phyloP scores from a whole-genome alignment of 768 basidiomycete genomes.

The Trametes gibbosa region DNA sequence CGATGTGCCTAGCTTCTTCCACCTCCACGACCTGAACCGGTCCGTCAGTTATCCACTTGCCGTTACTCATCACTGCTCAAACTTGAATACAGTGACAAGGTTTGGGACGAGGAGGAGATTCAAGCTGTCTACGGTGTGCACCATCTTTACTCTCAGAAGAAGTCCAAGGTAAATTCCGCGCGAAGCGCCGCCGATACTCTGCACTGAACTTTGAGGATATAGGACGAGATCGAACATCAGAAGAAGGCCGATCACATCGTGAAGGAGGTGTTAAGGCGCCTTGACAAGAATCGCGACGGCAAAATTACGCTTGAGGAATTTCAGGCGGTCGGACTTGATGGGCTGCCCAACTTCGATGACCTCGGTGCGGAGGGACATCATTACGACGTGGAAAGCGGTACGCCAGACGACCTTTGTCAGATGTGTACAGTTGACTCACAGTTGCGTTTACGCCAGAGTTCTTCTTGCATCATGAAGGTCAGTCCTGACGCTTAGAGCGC shows the following conservation, averaged over 20 bases:
- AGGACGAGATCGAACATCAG: slow-evolving; percentile 79
- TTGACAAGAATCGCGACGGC: slow-evolving; percentile 80
- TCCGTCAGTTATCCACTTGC: slow-evolving; percentile 29
- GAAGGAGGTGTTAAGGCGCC: slow-evolving; percentile 56
- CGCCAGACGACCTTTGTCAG: slow-evolving; percentile 26
- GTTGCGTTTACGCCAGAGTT: slow-evolving; percentile 54
- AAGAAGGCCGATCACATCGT: slow-evolving; percentile 81
- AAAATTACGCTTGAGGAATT: slow-evolving; percentile 69
- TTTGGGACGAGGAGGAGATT: slow-evolving; percentile 85
- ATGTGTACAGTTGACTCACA: not conserved
- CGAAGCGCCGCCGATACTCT: not conserved
- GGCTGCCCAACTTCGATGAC: slow-evolving; percentile 78
- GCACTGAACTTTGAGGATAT: not conserved
- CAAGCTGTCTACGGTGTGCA: slow-evolving; percentile 96
- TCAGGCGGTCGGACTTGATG: slow-evolving; percentile 64
- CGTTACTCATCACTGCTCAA: not conserved
- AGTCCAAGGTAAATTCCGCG: slow-evolving; percentile 55
- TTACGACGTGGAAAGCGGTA: slow-evolving; percentile 88
- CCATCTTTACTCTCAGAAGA: slow-evolving; percentile 83
- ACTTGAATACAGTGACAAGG: not conserved
- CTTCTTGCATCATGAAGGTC: slow-evolving; percentile 97
- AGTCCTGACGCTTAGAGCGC: not conserved
- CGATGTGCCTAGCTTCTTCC: slow-evolving; percentile 87
- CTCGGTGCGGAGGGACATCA: slow-evolving; percentile 92
- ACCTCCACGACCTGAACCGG: slow-evolving; percentile 90